phyloP scores from a whole-genome alignment of 2,329 filamentous ascomycete species.

The Tothia fuscella region DNA sequence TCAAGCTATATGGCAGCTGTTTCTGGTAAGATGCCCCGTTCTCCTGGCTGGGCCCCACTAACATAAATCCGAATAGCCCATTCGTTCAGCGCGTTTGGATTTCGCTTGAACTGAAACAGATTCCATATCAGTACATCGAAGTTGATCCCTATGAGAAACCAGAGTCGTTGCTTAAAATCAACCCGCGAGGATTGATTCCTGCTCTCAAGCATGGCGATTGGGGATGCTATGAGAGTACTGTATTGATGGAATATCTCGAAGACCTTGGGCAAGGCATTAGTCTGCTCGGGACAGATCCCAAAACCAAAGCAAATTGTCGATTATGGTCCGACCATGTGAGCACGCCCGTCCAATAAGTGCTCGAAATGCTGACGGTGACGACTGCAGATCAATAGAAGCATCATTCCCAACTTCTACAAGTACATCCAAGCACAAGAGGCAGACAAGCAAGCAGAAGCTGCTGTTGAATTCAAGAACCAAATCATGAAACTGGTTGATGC shows the following conservation, averaged over 20 bases:
- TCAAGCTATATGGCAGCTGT: conserved; percentile 72
- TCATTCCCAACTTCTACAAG: conserved; percentile 66
- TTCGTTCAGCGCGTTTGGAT: conserved; percentile 60
- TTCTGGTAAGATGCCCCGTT: conserved; percentile 53
- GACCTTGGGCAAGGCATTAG: conserved; percentile 51
- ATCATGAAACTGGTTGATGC: conserved; percentile 51
- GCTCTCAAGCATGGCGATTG: conserved; percentile 67
- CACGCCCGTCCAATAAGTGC: conserved; percentile 8
- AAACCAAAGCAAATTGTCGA: conserved; percentile 59
- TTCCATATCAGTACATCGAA: conserved; percentile 78
- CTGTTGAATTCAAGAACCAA: conserved; percentile 50
- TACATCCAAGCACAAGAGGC: conserved; percentile 55
- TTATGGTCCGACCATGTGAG: conserved; percentile 71
- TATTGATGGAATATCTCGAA: conserved; percentile 81
- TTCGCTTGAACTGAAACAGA: conserved; percentile 64
- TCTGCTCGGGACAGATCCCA: conserved; percentile 54
- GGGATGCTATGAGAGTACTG: conserved; percentile 69
- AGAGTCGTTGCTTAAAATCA: conserved; percentile 58
- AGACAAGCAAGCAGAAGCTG: conserved; percentile 45
- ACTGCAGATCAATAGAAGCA: conserved; percentile 57
- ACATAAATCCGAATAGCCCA: conserved; percentile 7
- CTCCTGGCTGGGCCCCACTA: neutral
- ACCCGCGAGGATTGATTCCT: conserved; percentile 64
- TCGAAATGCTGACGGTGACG: neutral
- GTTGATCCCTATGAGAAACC: conserved; percentile 69